A percentile compares a stretch with the other conserved stretches of the same genome.
phyloP scores from a whole-genome alignment of 2,329 filamentous ascomycete species.

The Nannizziopsis barbatae region DNA sequence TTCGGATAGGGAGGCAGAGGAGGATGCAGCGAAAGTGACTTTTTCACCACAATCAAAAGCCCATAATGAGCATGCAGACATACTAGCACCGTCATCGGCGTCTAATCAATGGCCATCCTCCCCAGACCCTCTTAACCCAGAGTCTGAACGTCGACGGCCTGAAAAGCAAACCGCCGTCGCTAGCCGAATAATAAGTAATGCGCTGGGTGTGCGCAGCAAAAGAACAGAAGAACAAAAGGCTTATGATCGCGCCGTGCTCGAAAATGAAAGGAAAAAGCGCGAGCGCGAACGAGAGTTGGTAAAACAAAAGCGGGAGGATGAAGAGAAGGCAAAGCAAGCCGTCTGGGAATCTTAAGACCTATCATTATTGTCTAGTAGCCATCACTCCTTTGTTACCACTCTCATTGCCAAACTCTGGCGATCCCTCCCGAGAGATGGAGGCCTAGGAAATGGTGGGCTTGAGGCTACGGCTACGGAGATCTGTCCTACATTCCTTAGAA shows the following conservation, averaged over 20 bases:
- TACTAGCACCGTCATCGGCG: conserved; percentile 18
- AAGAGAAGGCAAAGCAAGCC: conserved; percentile 65
- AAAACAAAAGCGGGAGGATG: conserved; percentile 50
- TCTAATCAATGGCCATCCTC: conserved; percentile 3
- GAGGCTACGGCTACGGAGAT: background rate
- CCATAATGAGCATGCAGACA: conserved; percentile 18
- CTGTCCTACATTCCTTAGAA: too few species aligned
- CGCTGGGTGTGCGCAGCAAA: conserved; percentile 68
- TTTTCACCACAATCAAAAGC: conserved; percentile 14
- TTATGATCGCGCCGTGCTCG: conserved; percentile 69
- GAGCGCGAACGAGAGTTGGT: conserved; percentile 61
- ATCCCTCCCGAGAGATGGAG: too few species aligned
- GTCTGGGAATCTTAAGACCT: conserved; percentile 56
- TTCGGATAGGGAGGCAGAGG: conserved; percentile 30
- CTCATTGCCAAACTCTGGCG: conserved; percentile 24
- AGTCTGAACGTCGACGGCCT: conserved; percentile 41
- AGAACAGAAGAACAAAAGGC: conserved; percentile 79
- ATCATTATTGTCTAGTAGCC: too few species aligned
- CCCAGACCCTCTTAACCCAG: background rate
- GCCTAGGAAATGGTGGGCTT: too few species aligned
- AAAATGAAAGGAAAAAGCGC: conserved; percentile 69
- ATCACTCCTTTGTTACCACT: conserved; percentile 28
- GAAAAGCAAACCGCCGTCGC: conserved; percentile 94
- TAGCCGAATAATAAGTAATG: conserved; percentile 76
- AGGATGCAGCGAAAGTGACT: conserved; percentile 13